Evolutionary conservation across 225 moss, liverwort and hornwort species (phyloP).

Genomic region (Pleurozium schreberi): DNA sequence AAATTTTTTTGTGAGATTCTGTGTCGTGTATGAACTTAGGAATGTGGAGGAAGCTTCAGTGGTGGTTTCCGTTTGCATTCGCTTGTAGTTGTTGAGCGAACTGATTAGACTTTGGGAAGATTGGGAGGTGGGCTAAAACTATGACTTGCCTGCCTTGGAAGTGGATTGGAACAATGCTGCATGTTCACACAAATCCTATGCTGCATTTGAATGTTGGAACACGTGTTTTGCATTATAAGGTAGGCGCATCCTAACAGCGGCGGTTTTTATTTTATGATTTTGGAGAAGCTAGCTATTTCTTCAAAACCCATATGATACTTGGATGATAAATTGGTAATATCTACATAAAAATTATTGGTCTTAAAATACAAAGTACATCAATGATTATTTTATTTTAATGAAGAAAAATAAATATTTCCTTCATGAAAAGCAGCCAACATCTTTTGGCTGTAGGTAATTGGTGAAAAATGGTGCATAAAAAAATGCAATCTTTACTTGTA

Average conservation of each 20-base stretch:
- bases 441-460: not conserved
- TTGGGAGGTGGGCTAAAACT: too few relatives aligned
- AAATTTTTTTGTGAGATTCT: too few relatives aligned
- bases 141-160: not conserved
- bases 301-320: not conserved
- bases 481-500: not conserved
- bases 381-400: fast-evolving
- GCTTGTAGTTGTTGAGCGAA: not conserved
- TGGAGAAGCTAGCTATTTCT: not conserved
- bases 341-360: too few relatives aligned
- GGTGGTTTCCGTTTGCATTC: not conserved
- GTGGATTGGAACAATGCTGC: not conserved
- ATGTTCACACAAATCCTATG: not conserved
- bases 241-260: too few relatives aligned
- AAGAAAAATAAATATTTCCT: fast-evolving
- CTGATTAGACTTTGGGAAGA: not conserved
- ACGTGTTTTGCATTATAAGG: not conserved
- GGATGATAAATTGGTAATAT: not conserved
- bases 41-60: not conserved
- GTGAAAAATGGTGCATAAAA: fast-evolving
- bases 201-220: not conserved
- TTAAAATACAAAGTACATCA: not conserved
- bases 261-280: too few relatives aligned
- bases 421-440: fast-evolving
- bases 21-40: too few relatives aligned